Base-by-base conservation (phyloP, 140 eudicot species). In the Oenanthe javanica region DNA sequence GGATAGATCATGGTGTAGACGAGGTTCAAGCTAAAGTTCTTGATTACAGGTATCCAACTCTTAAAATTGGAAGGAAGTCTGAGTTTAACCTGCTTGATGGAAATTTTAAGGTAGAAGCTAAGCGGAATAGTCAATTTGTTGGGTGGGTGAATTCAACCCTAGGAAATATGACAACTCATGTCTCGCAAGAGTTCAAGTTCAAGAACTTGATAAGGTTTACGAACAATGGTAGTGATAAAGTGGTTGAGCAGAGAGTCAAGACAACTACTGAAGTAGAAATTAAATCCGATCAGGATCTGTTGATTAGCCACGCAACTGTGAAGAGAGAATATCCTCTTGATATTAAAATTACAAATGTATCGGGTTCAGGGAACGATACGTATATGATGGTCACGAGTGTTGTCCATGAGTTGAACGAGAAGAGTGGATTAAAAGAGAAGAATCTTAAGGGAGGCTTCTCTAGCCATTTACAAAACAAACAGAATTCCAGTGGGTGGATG, bases 401-500 rank as follows among this genome's bases (percentile, higher is more conserved):
- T 84, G 84, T 78, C 19, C 85, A 86, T 66, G 83, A 81, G 13
- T 54, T 82, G 48, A 80, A 79, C 43, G 96, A 89, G 85, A 81
- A 49, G 74, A 71, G 76, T 71, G 81, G 82, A 15, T 55, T 84
- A 45, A 80, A 79, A 46, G 94, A 87, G 84, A 81, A 49, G 76
- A 48, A 27, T 67, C 40, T 43, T 36, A 79, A 75, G 67, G 89
- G 82, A 74, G 73, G 15, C 4, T 31, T 16, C 9, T 43, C 84
- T 1, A 86, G 79, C 77, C 75, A 77, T 43, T 45, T 87, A 80
- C 49, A 67, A 13, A 93, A 90, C 79, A 85, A 73, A 16, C 96
- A 91, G 80, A 80, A 83, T 15, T 84, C 91, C 11, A 82, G 42
- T 31, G 97, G 98, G 69, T 85, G 85, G 90, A 91, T 91, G 96